Base-by-base conservation (phyloP, 352 stramenopile species). In the Globisporangium nagaii region DNA sequence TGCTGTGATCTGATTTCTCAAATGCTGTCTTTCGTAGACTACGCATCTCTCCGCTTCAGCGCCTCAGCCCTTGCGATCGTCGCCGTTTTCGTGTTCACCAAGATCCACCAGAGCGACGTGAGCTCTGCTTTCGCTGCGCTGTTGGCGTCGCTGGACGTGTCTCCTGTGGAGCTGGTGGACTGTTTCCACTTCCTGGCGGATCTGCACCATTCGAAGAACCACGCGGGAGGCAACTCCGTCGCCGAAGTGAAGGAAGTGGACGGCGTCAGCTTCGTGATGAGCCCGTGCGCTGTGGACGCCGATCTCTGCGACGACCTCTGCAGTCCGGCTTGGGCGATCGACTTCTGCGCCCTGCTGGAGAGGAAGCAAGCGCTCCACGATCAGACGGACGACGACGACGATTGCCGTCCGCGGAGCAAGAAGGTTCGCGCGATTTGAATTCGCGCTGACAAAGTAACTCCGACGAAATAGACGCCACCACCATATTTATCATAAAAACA, bases 231-330 rank as follows among this genome's bases (percentile, higher is more conserved):
- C 2, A 59, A 22, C 31, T n/a, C 36, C 10, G 28, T 49, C 6
- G 37, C 24, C 8, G 52, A 59, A 22, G 52, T 59, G 13, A 59
- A 51, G n/a, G 52, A 52, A 20, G 25, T 46, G 12, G 41, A 45
- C 22, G 52, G 52, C 20, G 25, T 59, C 9, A 42, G 35, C 13
- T 11, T 59, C 15, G 52, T 25, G 28, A 43, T 15, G 6, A 59
- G 52, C 43, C 52, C 52, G 22, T 59, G 52, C 42, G 37, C 52
- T 0, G 41, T 59, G 9, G 52, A 59, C 13, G 30, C 24, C 0
- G 41, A 59, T 34, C 32, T 52, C 12, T 31, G 52, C 24, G 52
- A 51, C 19, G 39, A 59, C 4, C 31, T 44, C 6, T 35, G 40
- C 42, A 52, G 41, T 34, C 41, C 40, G 2, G 32, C 20, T 2